Percentiles rank a stretch among this genome's conserved stretches.
Evolutionary conservation across 2,329 filamentous ascomycete genomes (phyloP).

Genomic region (Emergomyces orientalis): DNA sequence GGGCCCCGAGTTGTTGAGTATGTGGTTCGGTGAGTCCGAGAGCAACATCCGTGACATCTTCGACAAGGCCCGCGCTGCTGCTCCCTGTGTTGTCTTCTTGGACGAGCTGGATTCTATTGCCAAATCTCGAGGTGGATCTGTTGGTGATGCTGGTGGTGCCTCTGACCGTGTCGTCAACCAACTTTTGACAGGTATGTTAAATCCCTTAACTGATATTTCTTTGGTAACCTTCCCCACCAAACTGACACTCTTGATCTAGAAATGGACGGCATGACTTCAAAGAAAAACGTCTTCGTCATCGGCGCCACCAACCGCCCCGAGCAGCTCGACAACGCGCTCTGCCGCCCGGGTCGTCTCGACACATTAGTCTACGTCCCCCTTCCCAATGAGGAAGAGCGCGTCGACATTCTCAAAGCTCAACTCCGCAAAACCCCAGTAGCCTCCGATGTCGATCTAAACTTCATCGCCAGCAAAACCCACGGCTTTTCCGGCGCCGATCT

Average conservation of each 20-base stretch:
- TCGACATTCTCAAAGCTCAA: slow-evolving; percentile 85
- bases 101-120: slow-evolving; percentile 98
- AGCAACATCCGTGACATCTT: slow-evolving; percentile 99
- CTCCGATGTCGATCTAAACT: slow-evolving; percentile 74
- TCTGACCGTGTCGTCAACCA: slow-evolving; percentile 99
- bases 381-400: slow-evolving; percentile 82
- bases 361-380: slow-evolving; percentile 97
- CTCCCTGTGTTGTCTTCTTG: slow-evolving; percentile 96
- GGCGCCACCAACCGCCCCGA: slow-evolving; percentile 97
- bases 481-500: slow-evolving; percentile 99
- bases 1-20: slow-evolving; percentile 93
- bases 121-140: slow-evolving; percentile 95
- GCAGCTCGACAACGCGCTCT: slow-evolving; percentile 94
- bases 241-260: slow-evolving; percentile 49
- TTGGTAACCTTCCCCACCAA: slow-evolving; percentile 6
- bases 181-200: slow-evolving; percentile 78
- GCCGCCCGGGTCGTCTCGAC: slow-evolving; percentile 96
- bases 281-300: slow-evolving; percentile 99
- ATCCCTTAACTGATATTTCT: background rate
- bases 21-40: slow-evolving; percentile 99
- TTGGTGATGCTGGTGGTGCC: slow-evolving; percentile 92
- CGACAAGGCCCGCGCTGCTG: slow-evolving; percentile 96
- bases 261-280: slow-evolving; percentile 99
- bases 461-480: slow-evolving; percentile 93
- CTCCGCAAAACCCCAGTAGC: slow-evolving; percentile 96